A percentile compares a stretch with the other conserved stretches of the same genome.
Conservation (phyloP, 176 grass and related monocot species). For the Ensete ventricosum region DNA sequence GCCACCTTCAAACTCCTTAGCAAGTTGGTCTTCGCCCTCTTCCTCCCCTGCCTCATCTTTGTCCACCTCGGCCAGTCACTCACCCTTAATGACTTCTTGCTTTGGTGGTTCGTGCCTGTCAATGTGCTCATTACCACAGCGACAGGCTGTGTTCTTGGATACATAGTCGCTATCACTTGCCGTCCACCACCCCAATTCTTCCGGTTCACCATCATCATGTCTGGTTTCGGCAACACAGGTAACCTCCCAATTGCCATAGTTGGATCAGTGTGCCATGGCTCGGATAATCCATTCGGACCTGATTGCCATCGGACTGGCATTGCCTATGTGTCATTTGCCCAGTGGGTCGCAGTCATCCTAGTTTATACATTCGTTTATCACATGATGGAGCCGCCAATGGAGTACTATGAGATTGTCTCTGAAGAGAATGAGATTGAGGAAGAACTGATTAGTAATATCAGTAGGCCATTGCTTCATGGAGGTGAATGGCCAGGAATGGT, state of each 20-base stretch:
- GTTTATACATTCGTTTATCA: constrained; percentile 92
- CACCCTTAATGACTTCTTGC: constrained; percentile 46
- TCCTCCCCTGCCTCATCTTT: constrained; percentile 90
- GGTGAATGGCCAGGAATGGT: constrained; percentile 91
- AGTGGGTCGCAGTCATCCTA: constrained; percentile 86
- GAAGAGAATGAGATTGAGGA: constrained; percentile 49
- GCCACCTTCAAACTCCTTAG: constrained; percentile 92
- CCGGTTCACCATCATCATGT: constrained; percentile 85
- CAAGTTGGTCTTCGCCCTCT: constrained; percentile 86
- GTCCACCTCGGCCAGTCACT: constrained; percentile 71
- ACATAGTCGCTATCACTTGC: constrained; percentile 49
- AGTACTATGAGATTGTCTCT: constrained; percentile 70
- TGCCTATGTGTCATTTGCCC: constrained; percentile 80
- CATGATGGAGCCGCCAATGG: constrained; percentile 95
- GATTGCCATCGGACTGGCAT: constrained; percentile 55
- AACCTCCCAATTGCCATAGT: constrained; percentile 84
- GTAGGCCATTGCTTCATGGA: constrained; percentile 70
- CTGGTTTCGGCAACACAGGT: constrained; percentile 86
- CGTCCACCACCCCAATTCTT: constrained; percentile 54
- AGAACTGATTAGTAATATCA: constrained; percentile 43
- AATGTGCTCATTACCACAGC: constrained; percentile 76
- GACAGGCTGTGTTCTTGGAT: constrained; percentile 69
- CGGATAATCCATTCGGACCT: constrained; percentile 66
- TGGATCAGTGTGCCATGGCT: constrained; percentile 67
- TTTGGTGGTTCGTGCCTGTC: constrained; percentile 87